Evolutionary conservation across 257 asterid species (phyloP), one percentile per base, ranked within the genome.

Genomic region (Apocynum venetum): DNA sequence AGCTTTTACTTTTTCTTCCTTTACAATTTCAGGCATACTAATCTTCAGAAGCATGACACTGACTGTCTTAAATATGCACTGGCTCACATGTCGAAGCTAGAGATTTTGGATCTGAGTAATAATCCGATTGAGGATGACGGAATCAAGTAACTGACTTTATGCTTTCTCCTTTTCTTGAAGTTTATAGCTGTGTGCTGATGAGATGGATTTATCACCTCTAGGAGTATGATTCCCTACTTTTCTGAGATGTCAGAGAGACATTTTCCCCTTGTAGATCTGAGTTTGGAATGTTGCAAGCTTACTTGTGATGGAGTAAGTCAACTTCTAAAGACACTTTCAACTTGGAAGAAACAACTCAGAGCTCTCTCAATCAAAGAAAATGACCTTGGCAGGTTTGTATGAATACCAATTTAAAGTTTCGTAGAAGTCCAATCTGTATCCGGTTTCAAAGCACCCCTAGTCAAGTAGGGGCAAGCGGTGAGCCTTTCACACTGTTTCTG

Each of bases 31-130:
- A 96, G 97, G 97, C 80, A 78, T 79, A 87, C 87, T 77, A 84
- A 84, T 88, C 86, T 95, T 80, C 86, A 65, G 55, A 82, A 67
- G 76, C 89, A 90, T 61, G 99, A 95, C 73, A 87, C 84, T 74
- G 83, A 79, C 76, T 86, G 89, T 85, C 97, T 95, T 81, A 90
- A 80, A 81, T 85, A 79, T 60, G 91, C 89, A 46, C 88, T 93
- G 76, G 67, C 64, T 83, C 83, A 84, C 88, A 86, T 96, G 91
- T 98, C 97, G 77, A 88, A 85, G 84, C 82, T 96, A 87, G 91
- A 91, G 84, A 84, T 80, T 77, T 96, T 96, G 77, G 98, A 96
- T 89, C 83, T 96, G 80, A 91, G 98, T 84, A 93, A 91, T 75
- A 96, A 96, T 80, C 82, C 86, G 35, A 85, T 96, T 25, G 94